phyloP scores from a whole-genome alignment of 306 rosid species.

The Arachis stenosperma region DNA sequence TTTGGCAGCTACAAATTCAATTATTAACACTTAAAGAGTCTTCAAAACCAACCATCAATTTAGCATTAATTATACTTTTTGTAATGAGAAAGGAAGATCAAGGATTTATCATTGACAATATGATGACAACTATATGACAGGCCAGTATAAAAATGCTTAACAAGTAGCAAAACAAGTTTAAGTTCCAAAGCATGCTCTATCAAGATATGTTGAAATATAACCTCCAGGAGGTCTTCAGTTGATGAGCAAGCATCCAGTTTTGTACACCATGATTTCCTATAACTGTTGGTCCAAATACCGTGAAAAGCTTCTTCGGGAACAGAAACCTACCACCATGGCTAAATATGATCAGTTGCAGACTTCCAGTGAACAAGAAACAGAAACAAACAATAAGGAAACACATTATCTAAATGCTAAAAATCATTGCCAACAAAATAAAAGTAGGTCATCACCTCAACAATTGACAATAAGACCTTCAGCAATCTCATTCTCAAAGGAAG shows the following conservation, averaged over 20 bases:
- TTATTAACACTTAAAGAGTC: constrained; percentile 9
- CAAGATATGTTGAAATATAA: constrained; percentile 34
- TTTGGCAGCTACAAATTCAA: neutral
- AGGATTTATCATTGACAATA: neutral
- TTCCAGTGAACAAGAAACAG: neutral
- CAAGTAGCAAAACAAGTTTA: constrained; percentile 1
- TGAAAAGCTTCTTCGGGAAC: constrained; percentile 69
- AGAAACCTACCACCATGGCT: constrained; percentile 52
- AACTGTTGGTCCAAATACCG: constrained; percentile 56
- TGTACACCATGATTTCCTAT: constrained; percentile 61
- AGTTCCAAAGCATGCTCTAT: constrained; percentile 30
- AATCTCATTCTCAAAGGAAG: constrained; percentile 62
- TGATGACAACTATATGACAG: neutral
- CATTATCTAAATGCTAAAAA: constrained; percentile 22
- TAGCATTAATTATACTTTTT: constrained; percentile 1
- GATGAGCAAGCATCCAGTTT: constrained; percentile 59
- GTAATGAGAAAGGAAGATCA: constrained; percentile 9
- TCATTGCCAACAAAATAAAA: constrained; percentile 29
- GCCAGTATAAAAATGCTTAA: constrained; percentile 24
- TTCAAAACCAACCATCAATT: neutral
- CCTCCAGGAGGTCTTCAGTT: constrained; percentile 73
- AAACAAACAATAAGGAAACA: constrained; percentile 26
- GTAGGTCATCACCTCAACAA: constrained; percentile 63
- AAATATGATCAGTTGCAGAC: neutral
- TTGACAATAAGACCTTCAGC: constrained; percentile 60